Evolutionary conservation across 768 basidiomycete species (phyloP).

Genomic region (Agaricus subrufescens): DNA sequence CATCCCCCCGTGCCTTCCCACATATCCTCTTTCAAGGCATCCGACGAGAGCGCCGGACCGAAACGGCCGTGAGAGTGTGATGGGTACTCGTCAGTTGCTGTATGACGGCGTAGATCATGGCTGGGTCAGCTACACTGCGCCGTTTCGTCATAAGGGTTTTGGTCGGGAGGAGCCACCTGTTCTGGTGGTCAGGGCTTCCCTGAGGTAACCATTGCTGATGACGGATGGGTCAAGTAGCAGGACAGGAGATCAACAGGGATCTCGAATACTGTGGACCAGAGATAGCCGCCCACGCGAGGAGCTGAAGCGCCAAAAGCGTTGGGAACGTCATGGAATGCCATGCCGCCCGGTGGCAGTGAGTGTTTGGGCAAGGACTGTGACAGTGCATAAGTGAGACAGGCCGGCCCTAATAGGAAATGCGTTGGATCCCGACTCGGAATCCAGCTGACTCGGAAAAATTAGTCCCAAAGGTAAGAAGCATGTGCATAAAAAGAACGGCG

Average conservation of each 20-base stretch:
- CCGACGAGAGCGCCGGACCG: neutral
- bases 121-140: neutral
- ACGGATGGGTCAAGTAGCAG: neutral
- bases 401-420: constrained; percentile 1
- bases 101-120: neutral
- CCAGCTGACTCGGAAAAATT: constrained; percentile 6
- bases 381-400: neutral
- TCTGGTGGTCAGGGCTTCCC: neutral
- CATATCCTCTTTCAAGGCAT: neutral
- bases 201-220: neutral
- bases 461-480: constrained; percentile 3
- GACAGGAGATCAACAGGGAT: neutral
- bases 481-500: constrained; percentile 1
- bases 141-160: neutral
- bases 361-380: no score
- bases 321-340: no score
- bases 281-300: no score
- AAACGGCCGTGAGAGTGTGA: neutral
- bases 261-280: no score
- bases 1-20: neutral
- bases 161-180: neutral
- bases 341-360: no score
- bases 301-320: no score
- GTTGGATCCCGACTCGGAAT: constrained; percentile 9
- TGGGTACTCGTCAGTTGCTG: no score